Percentiles rank a stretch among this genome's conserved stretches.
phyloP scores from a whole-genome alignment of 192 early-diverging fungal species.

The Podila verticillata region DNA sequence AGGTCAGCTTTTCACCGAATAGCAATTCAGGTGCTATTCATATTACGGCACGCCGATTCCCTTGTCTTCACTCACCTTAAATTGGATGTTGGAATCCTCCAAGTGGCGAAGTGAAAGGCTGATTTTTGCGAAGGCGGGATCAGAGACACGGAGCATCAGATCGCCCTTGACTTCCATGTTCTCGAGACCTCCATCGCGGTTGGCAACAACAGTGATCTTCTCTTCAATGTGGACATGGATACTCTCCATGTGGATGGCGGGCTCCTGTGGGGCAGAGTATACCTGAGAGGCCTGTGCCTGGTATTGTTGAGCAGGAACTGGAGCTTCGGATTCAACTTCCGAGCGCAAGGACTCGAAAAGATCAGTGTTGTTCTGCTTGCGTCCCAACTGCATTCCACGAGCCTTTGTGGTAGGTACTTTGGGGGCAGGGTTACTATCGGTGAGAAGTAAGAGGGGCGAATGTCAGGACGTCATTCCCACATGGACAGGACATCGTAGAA shows the following conservation, averaged over 20 bases:
- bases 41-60: neutral
- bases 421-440: conserved; percentile 46
- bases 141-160: conserved; percentile 81
- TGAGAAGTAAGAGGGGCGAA: conserved; percentile 1
- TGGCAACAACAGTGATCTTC: conserved; percentile 83
- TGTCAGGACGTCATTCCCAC: conserved; percentile 1
- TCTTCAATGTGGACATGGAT: conserved; percentile 92
- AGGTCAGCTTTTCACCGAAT: neutral
- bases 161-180: conserved; percentile 95
- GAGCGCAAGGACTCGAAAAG: conserved; percentile 84
- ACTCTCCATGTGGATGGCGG: conserved; percentile 66
- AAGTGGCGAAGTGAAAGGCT: conserved; percentile 68
- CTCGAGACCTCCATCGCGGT: conserved; percentile 92
- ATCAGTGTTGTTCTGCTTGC: conserved; percentile 83
- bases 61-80: conserved; percentile 67
- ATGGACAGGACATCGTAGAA: neutral
- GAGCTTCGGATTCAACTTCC: conserved; percentile 68
- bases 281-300: conserved; percentile 19
- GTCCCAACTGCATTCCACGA: conserved; percentile 95
- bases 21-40: no score
- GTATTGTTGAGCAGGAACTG: conserved; percentile 19
- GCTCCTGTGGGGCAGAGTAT: conserved; percentile 33
- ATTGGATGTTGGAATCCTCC: conserved; percentile 77
- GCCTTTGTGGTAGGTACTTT: conserved; percentile 60
- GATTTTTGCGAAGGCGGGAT: conserved; percentile 69